Conservation (phyloP, 768 basidiomycete species). For the Galerina marginata region DNA sequence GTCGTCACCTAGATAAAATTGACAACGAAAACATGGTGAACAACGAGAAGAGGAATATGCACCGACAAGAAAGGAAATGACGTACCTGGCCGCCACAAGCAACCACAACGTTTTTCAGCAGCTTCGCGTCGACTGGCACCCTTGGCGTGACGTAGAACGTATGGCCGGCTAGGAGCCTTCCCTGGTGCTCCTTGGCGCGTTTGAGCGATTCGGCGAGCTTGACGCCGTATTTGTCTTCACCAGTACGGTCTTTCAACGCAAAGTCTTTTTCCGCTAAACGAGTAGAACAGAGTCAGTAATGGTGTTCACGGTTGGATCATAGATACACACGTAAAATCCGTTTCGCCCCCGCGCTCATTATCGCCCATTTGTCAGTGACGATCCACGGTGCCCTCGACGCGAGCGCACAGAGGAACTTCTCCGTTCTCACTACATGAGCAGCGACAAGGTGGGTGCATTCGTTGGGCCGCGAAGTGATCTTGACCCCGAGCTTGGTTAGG, state of each 20-base stretch:
- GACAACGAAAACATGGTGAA: not conserved
- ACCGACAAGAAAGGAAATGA: constrained; percentile 5
- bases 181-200: constrained; percentile 56
- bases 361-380: constrained; percentile 73
- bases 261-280: constrained; percentile 67
- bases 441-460: constrained; percentile 86
- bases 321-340: constrained; percentile 64
- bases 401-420: constrained; percentile 86
- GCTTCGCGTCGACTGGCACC: constrained; percentile 59
- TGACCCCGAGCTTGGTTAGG: constrained; percentile 69
- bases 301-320: not conserved
- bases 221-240: constrained; percentile 72
- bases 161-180: constrained; percentile 65
- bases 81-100: constrained; percentile 76
- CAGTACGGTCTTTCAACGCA: constrained; percentile 59
- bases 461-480: constrained; percentile 58
- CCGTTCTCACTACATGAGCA: constrained; percentile 74
- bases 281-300: not conserved
- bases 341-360: constrained; percentile 57
- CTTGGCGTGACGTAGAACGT: constrained; percentile 79
- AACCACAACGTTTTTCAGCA: constrained; percentile 71
- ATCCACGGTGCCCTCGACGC: constrained; percentile 60
- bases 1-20: constrained; percentile 41
- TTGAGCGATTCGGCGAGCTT: constrained; percentile 63
- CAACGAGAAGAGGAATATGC: not conserved